Percentiles rank a stretch among this genome's conserved stretches.
phyloP scores from a whole-genome alignment of 2,329 filamentous ascomycete genomes.

The Aureobasidium namibiae region DNA sequence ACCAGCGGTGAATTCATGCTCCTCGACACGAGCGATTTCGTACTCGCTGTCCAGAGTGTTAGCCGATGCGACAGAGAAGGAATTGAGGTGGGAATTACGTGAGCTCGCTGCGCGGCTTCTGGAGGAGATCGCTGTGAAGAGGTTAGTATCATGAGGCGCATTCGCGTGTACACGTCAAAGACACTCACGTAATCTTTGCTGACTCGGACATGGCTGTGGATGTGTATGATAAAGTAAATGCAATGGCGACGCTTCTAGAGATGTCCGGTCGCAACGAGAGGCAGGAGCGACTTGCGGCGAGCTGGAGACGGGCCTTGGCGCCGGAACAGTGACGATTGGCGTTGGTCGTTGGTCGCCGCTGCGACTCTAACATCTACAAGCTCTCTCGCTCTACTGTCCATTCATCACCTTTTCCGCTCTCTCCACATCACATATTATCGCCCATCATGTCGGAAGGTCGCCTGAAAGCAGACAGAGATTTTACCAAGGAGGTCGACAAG shows the following conservation, averaged over 20 bases:
- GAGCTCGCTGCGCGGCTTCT: conserved; percentile 81
- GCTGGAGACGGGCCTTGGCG: neutral
- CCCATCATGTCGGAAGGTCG: conserved; percentile 62
- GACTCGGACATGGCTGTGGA: conserved; percentile 8
- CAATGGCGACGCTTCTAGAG: neutral
- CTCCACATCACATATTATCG: neutral
- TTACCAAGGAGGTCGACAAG: conserved; percentile 89
- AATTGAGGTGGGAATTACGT: conserved; percentile 55
- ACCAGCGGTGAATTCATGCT: conserved; percentile 71
- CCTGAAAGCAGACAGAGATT: conserved; percentile 97
- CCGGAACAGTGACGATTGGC: neutral
- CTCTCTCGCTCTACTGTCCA: neutral
- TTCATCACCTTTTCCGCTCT: neutral
- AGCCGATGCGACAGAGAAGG: conserved; percentile 14
- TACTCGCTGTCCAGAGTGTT: conserved; percentile 58
- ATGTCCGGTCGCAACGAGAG: neutral
- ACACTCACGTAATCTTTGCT: conserved; percentile 9
- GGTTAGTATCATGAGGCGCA: neutral
- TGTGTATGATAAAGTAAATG: neutral
- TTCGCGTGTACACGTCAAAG: neutral
- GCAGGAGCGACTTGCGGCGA: neutral
- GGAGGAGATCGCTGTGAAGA: conserved; percentile 65
- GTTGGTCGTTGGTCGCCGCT: neutral
- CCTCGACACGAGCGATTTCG: conserved; percentile 74
- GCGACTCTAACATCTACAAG: conserved; percentile 1